phyloP scores from a whole-genome alignment of 1,284 basidiomycete species.

The Pterulicium gracile region DNA sequence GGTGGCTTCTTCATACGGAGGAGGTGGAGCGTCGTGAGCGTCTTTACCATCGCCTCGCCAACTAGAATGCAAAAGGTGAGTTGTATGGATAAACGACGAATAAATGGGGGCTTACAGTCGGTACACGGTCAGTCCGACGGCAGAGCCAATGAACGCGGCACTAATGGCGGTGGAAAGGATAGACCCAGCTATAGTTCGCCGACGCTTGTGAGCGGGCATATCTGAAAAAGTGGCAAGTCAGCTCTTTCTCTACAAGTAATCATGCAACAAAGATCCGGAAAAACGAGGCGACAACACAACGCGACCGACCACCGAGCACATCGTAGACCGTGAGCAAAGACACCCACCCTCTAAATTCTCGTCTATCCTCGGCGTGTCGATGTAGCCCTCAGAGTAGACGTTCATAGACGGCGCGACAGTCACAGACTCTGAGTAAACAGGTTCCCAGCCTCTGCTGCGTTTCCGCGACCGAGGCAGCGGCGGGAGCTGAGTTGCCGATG shows the following conservation, averaged over 20 bases:
- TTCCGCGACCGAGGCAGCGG: not conserved
- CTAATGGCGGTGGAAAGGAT: conserved; percentile 71
- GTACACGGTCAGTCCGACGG: conserved; percentile 74
- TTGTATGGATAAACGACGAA: conserved; percentile 5
- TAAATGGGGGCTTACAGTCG: conserved; percentile 68
- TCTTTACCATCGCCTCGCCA: conserved; percentile 66
- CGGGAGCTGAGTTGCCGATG: not conserved
- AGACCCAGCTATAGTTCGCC: conserved; percentile 62
- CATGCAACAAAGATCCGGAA: not conserved
- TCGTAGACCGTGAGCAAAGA: not conserved
- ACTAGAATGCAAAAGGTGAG: conserved; percentile 15
- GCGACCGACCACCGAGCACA: not conserved
- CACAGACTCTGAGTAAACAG: not conserved
- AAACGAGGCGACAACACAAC: not conserved
- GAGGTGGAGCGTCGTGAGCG: conserved; percentile 11
- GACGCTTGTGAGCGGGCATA: conserved; percentile 43
- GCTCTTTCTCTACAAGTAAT: not conserved
- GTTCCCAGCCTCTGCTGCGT: not conserved
- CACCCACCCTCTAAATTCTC: not conserved
- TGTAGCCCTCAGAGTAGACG: not conserved
- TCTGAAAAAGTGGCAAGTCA: conserved; percentile 17
- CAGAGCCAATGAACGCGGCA: conserved; percentile 72
- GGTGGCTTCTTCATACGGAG: conserved; percentile 8
- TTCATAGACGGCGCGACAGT: not conserved
- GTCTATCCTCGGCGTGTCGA: conserved; percentile 1